Percentiles rank a stretch among this genome's conserved stretches.
These are phyloP conservation scores for Xylaria flabelliformis DNA, from an alignment of 495 filamentous ascomycete genomes.

Conservation along the genomic window DNA sequence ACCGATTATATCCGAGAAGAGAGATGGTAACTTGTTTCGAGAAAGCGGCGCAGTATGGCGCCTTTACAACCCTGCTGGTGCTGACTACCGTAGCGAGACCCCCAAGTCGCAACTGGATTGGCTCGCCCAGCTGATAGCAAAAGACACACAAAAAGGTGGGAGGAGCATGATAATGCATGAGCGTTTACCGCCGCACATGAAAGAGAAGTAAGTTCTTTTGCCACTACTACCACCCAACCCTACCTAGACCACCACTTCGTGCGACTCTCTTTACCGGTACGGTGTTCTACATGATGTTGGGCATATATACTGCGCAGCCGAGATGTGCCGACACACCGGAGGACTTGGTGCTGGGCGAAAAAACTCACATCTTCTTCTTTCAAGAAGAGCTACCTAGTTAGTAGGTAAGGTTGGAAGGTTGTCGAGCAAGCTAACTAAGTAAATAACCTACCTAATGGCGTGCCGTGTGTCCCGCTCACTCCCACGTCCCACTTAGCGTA, in stretches of 20 bases:
- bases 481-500: not conserved
- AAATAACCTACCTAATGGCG: not conserved
- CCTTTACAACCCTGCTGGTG: conserved; percentile 13
- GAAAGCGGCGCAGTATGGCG: conserved; percentile 22
- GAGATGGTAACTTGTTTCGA: conserved; percentile 12
- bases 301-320: conserved; percentile 15
- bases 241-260: not conserved
- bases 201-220: not conserved
- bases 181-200: not conserved
- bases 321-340: conserved; percentile 9
- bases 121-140: conserved; percentile 7
- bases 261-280: not conserved
- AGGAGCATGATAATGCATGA: conserved; percentile 15
- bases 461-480: conserved; percentile 1
- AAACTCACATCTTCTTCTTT: not conserved
- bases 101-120: conserved; percentile 3
- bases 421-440: not conserved
- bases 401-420: no score
- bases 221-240: not conserved
- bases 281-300: not conserved
- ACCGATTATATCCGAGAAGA: conserved; percentile 20
- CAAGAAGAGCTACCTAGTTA: not conserved
- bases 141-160: not conserved
- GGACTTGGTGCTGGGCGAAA: not conserved
- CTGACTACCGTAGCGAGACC: conserved; percentile 13